Evolutionary conservation across 495 filamentous ascomycete species (phyloP).

Genomic region (Cercophora sp.): DNA sequence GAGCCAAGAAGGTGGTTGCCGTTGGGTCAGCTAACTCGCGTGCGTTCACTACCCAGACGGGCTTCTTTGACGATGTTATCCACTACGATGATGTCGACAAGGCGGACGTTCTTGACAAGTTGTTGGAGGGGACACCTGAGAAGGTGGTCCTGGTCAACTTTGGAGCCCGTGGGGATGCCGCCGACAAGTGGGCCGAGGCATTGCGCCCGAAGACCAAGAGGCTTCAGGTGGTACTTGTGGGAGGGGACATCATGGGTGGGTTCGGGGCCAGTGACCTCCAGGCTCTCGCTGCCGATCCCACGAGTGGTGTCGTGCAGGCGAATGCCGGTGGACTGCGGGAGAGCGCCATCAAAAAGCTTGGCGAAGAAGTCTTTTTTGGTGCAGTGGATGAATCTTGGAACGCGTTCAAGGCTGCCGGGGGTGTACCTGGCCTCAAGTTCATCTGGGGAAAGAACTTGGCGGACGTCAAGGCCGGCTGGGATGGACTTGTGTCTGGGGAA

Average conservation of each 20-base stretch:
- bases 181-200: constrained; percentile 31
- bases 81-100: constrained; percentile 27
- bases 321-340: constrained; percentile 44
- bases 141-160: constrained; percentile 53
- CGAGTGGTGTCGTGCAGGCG: constrained; percentile 27
- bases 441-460: constrained; percentile 43
- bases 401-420: constrained; percentile 29
- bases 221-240: constrained; percentile 39
- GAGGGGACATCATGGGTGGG: constrained; percentile 23
- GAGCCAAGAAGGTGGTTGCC: constrained; percentile 31
- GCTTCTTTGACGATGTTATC: constrained; percentile 33
- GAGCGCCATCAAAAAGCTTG: constrained; percentile 29
- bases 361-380: constrained; percentile 31
- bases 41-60: constrained; percentile 29
- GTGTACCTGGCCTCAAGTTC: constrained; percentile 32
- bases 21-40: constrained; percentile 31
- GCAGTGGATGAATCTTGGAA: constrained; percentile 29
- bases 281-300: constrained; percentile 2
- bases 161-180: constrained; percentile 41
- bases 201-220: constrained; percentile 26
- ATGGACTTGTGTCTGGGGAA: constrained; percentile 36
- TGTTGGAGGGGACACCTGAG: constrained; percentile 15
- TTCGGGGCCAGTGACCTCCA: constrained; percentile 26
- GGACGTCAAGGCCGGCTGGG: constrained; percentile 43
- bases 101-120: constrained; percentile 12